These are phyloP conservation scores for Hemisphaericaspora nanyangensis DNA, from an alignment of 805 yeast species.

Conservation along the genomic window DNA sequence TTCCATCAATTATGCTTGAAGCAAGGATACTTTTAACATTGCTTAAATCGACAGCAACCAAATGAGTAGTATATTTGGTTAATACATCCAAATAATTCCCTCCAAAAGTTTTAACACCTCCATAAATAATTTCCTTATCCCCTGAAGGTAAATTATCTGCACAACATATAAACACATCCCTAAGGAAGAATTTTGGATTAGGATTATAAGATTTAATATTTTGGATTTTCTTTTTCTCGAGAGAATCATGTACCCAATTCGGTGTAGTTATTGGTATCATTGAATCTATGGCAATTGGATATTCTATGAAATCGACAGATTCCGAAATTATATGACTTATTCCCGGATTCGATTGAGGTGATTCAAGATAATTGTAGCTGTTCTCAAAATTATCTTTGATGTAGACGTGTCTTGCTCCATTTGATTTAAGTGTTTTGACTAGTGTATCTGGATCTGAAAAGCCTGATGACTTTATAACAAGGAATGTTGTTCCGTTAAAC, in stretches of 20 bases:
- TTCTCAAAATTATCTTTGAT: constrained; percentile 10
- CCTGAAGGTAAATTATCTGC: constrained; percentile 53
- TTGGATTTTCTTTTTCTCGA: constrained; percentile 35
- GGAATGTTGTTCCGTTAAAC: constrained; percentile 11
- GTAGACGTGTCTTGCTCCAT: constrained; percentile 21
- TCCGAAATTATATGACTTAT: constrained; percentile 51
- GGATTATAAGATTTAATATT: constrained; percentile 67
- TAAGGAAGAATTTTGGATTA: constrained; percentile 62
- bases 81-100: constrained; percentile 65
- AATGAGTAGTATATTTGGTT: constrained; percentile 74
- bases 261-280: constrained; percentile 66
- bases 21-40: constrained; percentile 61
- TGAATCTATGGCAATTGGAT: constrained; percentile 39
- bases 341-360: not conserved
- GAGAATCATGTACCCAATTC: constrained; percentile 55
- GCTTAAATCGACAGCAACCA: constrained; percentile 52
- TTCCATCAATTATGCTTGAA: constrained; percentile 24
- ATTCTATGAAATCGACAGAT: constrained; percentile 50
- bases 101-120: constrained; percentile 70
- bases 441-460: constrained; percentile 12
- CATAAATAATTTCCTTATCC: constrained; percentile 64
- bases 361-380: constrained; percentile 6
- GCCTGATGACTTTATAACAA: constrained; percentile 16
- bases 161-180: constrained; percentile 56
- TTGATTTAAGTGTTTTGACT: constrained; percentile 11